These are phyloP conservation scores for Neopestalotiopsis rosae DNA, from an alignment of 2,329 filamentous ascomycete species.

Conservation along the genomic window DNA sequence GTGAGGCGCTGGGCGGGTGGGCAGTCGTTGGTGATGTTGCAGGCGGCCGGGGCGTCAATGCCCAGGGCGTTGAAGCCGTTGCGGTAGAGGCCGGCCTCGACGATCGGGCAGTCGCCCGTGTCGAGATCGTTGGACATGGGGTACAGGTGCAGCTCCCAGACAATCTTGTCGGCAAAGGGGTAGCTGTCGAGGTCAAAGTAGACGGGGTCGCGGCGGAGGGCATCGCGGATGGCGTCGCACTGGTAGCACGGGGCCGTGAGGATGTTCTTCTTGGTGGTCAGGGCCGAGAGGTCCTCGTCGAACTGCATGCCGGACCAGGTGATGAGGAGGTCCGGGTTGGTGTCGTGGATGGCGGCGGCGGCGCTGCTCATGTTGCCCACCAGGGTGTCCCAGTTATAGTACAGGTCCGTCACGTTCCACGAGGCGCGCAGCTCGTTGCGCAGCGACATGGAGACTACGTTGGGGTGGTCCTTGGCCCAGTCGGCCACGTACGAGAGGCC, in stretches of 20 bases:
- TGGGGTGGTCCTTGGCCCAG: constrained; percentile 46
- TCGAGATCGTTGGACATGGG: constrained; percentile 46
- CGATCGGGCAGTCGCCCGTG: constrained; percentile 51
- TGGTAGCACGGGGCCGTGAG: constrained; percentile 48
- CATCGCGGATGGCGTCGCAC: constrained; percentile 47
- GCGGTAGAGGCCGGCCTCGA: constrained; percentile 54
- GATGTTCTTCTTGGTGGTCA: constrained; percentile 45
- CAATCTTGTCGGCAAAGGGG: constrained; percentile 52
- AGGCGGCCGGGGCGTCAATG: constrained; percentile 45
- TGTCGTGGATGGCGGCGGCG: constrained; percentile 44
- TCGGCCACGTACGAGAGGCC: constrained; percentile 57
- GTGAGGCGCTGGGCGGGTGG: constrained; percentile 44
- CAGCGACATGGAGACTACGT: constrained; percentile 45
- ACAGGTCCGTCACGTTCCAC: constrained; percentile 38
- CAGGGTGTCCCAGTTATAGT: constrained; percentile 50
- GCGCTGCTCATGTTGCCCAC: constrained; percentile 18
- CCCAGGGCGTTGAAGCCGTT: constrained; percentile 54
- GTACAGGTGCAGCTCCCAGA: constrained; percentile 53
- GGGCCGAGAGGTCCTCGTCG: constrained; percentile 50
- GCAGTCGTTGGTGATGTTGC: constrained; percentile 45
- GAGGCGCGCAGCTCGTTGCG: constrained; percentile 47
- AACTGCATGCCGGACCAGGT: constrained; percentile 55
- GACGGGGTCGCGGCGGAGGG: constrained; percentile 45
- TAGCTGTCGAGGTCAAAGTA: constrained; percentile 51
- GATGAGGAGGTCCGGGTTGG: constrained; percentile 51